Percentiles rank a stretch among this genome's conserved stretches.
phyloP scores from a whole-genome alignment of 306 rosid species.

The Acmispon strigosus region DNA sequence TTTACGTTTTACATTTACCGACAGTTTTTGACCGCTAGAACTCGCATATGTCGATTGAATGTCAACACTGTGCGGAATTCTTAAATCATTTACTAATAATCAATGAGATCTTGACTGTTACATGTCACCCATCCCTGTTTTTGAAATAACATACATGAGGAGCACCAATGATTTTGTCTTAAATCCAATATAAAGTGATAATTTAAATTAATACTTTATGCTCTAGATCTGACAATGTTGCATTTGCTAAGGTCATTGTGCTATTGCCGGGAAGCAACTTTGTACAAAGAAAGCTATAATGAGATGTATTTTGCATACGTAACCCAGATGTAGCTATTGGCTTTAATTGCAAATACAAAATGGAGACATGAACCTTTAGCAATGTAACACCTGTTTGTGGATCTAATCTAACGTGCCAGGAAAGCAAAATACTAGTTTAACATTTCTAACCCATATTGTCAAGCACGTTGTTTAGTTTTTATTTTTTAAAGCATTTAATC shows the following conservation, averaged over 20 bases:
- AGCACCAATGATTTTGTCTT: background rate
- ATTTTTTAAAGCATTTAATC: too few relatives aligned
- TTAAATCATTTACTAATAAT: too few relatives aligned
- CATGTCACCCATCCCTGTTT: background rate
- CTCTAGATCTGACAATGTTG: background rate
- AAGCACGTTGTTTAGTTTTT: conserved; percentile 9
- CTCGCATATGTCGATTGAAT: too few relatives aligned
- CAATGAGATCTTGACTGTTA: background rate
- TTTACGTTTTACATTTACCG: too few relatives aligned
- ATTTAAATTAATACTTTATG: background rate
- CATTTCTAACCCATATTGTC: conserved; percentile 9
- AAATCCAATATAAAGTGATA: background rate
- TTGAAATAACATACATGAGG: background rate
- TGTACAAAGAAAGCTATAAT: conserved; percentile 24
- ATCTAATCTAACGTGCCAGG: conserved; percentile 20
- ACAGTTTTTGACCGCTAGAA: too few relatives aligned
- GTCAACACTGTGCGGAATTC: too few relatives aligned
- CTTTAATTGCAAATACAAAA: conserved; percentile 17
- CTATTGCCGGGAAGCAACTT: conserved; percentile 5
- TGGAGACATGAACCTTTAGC: conserved; percentile 3
- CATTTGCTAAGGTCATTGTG: background rate
- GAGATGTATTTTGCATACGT: conserved; percentile 13
- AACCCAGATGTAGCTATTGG: conserved; percentile 2
- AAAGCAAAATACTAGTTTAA: background rate
- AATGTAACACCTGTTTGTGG: conserved; percentile 14